Conservation (phyloP, 345 rosid species). For the Eucalyptus curtisii region DNA sequence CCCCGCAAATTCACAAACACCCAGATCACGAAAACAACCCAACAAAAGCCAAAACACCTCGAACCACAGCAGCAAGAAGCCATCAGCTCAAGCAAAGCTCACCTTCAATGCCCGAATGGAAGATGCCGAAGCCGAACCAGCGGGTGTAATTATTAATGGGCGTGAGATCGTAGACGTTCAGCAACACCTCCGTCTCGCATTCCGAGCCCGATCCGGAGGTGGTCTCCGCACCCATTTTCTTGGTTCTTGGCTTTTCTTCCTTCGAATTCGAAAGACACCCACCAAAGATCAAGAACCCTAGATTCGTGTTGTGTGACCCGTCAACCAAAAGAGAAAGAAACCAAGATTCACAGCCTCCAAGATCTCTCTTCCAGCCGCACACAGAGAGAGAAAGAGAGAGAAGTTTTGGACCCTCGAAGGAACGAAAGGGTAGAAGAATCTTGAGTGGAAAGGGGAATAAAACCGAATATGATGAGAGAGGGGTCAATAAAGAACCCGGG, state of each 20-base stretch:
- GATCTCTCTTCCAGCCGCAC: neutral
- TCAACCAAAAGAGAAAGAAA: neutral
- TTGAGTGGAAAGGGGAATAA: neutral
- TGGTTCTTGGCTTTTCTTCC: neutral
- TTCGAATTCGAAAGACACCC: neutral
- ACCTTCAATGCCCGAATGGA: conserved; percentile 96
- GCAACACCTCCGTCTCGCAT: conserved; percentile 25
- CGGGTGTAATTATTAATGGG: conserved; percentile 63
- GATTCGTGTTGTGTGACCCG: neutral
- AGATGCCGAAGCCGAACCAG: conserved; percentile 91
- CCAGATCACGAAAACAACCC: neutral
- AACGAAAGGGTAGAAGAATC: too few species aligned
- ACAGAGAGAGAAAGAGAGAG: neutral
- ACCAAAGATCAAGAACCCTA: neutral
- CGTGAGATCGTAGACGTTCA: conserved; percentile 87
- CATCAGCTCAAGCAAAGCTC: neutral
- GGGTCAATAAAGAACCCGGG: neutral
- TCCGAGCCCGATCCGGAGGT: conserved; percentile 13
- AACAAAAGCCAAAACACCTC: neutral
- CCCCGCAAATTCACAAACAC: neutral
- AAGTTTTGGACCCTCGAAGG: too few species aligned
- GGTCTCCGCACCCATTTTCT: conserved; percentile 31
- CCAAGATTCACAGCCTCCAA: neutral
- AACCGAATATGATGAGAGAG: neutral
- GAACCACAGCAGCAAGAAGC: neutral